phyloP scores from a whole-genome alignment of 1,284 basidiomycete genomes.

The Ustilago loliicola region DNA sequence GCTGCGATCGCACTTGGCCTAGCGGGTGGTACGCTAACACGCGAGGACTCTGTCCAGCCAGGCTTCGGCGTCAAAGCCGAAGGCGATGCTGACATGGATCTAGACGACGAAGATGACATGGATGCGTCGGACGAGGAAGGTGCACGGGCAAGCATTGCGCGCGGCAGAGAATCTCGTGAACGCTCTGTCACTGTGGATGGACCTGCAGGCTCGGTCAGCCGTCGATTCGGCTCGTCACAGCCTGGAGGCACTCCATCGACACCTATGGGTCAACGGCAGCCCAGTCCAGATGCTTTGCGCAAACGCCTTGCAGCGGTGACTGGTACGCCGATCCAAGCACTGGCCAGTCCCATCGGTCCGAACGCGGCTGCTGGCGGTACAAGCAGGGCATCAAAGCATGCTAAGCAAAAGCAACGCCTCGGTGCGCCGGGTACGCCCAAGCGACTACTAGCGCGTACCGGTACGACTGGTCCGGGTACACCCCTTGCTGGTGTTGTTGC shows the following conservation, averaged over 20 bases:
- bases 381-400: slow-evolving; percentile 33
- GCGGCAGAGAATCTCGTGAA: slow-evolving; percentile 31
- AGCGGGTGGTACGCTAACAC: slow-evolving; percentile 28
- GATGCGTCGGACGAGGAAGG: slow-evolving; percentile 36
- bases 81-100: slow-evolving; percentile 35
- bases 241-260: slow-evolving; percentile 44
- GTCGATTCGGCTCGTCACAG: slow-evolving; percentile 43
- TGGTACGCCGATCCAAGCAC: slow-evolving; percentile 33
- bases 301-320: slow-evolving; percentile 48
- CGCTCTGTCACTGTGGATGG: slow-evolving; percentile 37
- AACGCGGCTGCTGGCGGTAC: slow-evolving; percentile 8
- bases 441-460: slow-evolving; percentile 27
- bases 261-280: slow-evolving; percentile 31
- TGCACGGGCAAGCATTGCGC: slow-evolving; percentile 17
- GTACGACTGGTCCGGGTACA: slow-evolving; percentile 27
- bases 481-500: slow-evolving; percentile 13
- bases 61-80: slow-evolving; percentile 8
- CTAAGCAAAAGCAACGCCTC: slow-evolving; percentile 45
- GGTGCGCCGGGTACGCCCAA: slow-evolving; percentile 48
- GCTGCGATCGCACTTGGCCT: slow-evolving; percentile 46
- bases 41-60: slow-evolving; percentile 37
- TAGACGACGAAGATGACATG: slow-evolving; percentile 43
- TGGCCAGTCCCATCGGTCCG: slow-evolving; percentile 38
- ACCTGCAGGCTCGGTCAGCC: background rate
- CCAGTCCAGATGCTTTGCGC: slow-evolving; percentile 45